These are phyloP conservation scores for Nothophaeocryptopus gaeumannii DNA, from an alignment of 2,329 filamentous ascomycete genomes.

Conservation along the genomic window DNA sequence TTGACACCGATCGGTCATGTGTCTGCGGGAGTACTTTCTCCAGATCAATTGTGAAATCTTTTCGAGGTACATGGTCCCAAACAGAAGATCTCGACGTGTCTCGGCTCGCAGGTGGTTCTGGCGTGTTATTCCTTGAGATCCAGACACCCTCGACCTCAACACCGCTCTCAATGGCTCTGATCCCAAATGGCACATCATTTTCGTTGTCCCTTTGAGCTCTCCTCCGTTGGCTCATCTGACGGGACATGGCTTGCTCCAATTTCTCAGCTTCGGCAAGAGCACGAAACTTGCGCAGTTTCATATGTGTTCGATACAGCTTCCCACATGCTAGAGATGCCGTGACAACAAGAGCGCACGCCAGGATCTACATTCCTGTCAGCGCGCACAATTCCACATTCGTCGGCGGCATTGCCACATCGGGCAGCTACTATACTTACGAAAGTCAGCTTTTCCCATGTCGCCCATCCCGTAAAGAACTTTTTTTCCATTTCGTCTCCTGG, in stretches of 20 bases:
- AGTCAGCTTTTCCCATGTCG: conserved; percentile 84
- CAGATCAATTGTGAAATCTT: conserved; percentile 16
- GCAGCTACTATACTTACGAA: conserved; percentile 60
- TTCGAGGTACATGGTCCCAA: conserved; percentile 17
- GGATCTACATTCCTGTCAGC: conserved; percentile 53
- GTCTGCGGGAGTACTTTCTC: conserved; percentile 2
- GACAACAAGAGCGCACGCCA: conserved; percentile 65
- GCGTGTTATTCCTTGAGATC: conserved; percentile 48
- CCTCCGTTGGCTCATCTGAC: conserved; percentile 32
- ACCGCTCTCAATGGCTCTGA: conserved; percentile 79
- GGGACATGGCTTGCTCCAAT: conserved; percentile 33
- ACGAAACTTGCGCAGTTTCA: conserved; percentile 43
- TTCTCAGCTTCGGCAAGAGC: conserved; percentile 32
- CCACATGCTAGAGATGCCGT: conserved; percentile 67
- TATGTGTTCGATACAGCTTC: conserved; percentile 56
- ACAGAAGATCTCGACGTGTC: conserved; percentile 23
- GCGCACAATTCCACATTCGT: conserved; percentile 26
- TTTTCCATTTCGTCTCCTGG: conserved; percentile 6
- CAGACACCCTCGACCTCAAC: conserved; percentile 79
- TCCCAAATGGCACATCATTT: conserved; percentile 76
- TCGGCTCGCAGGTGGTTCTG: conserved; percentile 27
- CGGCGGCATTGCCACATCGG: conserved; percentile 9
- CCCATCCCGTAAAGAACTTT: conserved; percentile 57
- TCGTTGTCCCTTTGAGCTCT: conserved; percentile 42
- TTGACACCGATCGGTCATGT: conserved; percentile 8